Percentiles rank a stretch among this genome's conserved stretches.
phyloP scores from a whole-genome alignment of 805 yeast genomes.

The Candida boleticola region DNA sequence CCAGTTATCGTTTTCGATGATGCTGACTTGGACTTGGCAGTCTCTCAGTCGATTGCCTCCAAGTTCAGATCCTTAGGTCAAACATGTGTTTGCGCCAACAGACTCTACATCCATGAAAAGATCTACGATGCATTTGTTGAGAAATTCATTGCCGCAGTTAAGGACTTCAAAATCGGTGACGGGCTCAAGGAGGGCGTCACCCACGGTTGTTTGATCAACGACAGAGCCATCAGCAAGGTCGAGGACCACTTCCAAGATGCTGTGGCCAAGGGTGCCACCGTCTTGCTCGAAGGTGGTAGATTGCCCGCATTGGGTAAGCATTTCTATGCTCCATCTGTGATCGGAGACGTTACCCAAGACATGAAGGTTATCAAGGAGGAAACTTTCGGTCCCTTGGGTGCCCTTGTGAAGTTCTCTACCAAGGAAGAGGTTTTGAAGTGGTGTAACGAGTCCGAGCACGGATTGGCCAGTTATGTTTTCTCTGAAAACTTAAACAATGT shows the following conservation, averaged over 20 bases:
- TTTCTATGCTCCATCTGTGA: conserved; percentile 55
- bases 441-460: conserved; percentile 56
- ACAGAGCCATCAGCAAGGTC: conserved; percentile 50
- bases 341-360: conserved; percentile 49
- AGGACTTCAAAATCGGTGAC: conserved; percentile 51
- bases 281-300: conserved; percentile 51
- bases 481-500: conserved; percentile 50
- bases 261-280: conserved; percentile 50
- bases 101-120: conserved; percentile 61
- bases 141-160: conserved; percentile 47
- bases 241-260: conserved; percentile 56
- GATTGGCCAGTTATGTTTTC: conserved; percentile 61
- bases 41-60: conserved; percentile 60
- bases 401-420: conserved; percentile 53
- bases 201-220: conserved; percentile 58
- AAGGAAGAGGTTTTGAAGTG: conserved; percentile 50
- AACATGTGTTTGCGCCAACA: conserved; percentile 78
- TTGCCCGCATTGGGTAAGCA: conserved; percentile 47
- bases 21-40: conserved; percentile 65
- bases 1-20: conserved; percentile 75
- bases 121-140: conserved; percentile 62
- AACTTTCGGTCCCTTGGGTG: conserved; percentile 66
- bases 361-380: conserved; percentile 55
- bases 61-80: conserved; percentile 80
- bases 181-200: conserved; percentile 52